Conservation (phyloP, 352 stramenopile genomes). For the Phytopythium mirpurense region DNA sequence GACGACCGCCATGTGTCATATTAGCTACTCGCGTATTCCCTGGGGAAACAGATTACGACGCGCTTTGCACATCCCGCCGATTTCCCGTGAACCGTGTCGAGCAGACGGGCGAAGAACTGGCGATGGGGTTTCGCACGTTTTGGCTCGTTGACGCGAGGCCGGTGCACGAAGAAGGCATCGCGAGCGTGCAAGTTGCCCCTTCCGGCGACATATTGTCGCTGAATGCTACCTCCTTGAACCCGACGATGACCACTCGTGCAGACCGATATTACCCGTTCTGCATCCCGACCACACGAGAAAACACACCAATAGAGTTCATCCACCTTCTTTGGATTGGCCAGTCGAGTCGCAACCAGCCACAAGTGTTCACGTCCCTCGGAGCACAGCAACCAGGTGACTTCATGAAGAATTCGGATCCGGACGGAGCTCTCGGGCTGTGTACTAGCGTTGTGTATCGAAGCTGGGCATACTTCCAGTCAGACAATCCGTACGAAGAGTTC, state of each 20-base stretch:
- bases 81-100: conserved; percentile 82
- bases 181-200: conserved; percentile 62
- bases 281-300: conserved; percentile 86
- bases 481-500: conserved; percentile 85
- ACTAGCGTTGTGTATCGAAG: conserved; percentile 89
- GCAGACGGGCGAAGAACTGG: conserved; percentile 88
- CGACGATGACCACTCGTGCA: conserved; percentile 81
- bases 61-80: conserved; percentile 13
- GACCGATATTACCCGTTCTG: conserved; percentile 92
- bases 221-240: conserved; percentile 78
- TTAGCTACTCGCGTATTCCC: conserved; percentile 31
- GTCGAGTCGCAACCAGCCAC: conserved; percentile 86
- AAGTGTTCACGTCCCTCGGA: conserved; percentile 86
- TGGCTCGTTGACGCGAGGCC: conserved; percentile 57
- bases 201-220: conserved; percentile 51
- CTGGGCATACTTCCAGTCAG: conserved; percentile 89
- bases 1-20: conserved; percentile 80
- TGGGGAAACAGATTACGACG: conserved; percentile 9
- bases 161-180: conserved; percentile 43
- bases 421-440: conserved; percentile 71
- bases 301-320: conserved; percentile 91
- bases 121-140: conserved; percentile 88
- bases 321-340: conserved; percentile 88
- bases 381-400: conserved; percentile 91
- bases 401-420: conserved; percentile 80